A percentile compares a stretch with the other conserved stretches of the same genome.
phyloP scores from a whole-genome alignment of 2,329 filamentous ascomycete genomes.

The Neonectria hederae region DNA sequence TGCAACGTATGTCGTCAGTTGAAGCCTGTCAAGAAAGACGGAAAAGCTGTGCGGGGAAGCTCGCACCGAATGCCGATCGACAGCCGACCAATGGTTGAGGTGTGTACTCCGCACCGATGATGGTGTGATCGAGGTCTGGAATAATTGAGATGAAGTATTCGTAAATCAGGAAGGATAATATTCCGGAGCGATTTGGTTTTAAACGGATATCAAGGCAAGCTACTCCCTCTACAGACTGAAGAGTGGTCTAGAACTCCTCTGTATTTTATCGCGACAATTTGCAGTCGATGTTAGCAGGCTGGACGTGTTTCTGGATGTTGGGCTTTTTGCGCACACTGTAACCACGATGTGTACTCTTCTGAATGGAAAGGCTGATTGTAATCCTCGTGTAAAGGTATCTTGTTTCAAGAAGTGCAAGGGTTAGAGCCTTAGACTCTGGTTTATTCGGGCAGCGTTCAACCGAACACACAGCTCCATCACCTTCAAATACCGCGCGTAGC shows the following conservation, averaged over 20 bases:
- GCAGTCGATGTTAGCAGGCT: no score
- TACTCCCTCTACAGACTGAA: neutral
- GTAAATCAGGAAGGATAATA: neutral
- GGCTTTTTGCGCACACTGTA: no score
- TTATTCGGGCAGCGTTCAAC: slow-evolving; percentile 12
- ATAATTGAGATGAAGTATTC: neutral
- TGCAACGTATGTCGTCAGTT: neutral
- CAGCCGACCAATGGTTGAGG: slow-evolving; percentile 6
- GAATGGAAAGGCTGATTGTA: no score
- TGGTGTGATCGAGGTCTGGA: neutral
- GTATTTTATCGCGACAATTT: no score
- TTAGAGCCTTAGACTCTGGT: slow-evolving; percentile 8
- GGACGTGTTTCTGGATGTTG: no score
- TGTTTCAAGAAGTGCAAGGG: no score
- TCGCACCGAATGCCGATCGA: slow-evolving; percentile 31
- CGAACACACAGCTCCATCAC: slow-evolving; percentile 29
- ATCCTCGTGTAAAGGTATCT: no score
- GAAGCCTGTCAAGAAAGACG: neutral
- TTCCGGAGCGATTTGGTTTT: neutral
- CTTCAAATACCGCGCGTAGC: slow-evolving; percentile 25
- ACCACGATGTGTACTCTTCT: no score
- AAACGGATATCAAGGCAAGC: neutral
- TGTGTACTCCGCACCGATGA: neutral
- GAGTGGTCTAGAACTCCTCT: neutral
- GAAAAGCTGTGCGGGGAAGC: slow-evolving; percentile 31